Evolutionary conservation across 345 rosid genomes (phyloP).

Genomic region (Eucalyptus tenuipes): DNA sequence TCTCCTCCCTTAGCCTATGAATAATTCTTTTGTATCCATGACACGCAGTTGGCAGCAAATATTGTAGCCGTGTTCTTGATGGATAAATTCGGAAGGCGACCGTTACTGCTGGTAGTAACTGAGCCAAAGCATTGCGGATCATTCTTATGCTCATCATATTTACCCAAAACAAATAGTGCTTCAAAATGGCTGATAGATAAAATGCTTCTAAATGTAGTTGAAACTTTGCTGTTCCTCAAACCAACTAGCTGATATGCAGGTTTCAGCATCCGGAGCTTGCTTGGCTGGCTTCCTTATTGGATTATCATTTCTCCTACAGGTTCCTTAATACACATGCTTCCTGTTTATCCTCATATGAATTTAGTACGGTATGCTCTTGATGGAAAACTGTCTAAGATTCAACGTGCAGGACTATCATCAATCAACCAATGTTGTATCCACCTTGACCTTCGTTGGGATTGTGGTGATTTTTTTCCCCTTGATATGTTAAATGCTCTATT

Average conservation of each 20-base stretch:
- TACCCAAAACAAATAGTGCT: background rate
- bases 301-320: conserved; percentile 39
- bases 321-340: background rate
- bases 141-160: background rate
- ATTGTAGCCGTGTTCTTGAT: conserved; percentile 6
- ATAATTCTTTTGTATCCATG: background rate
- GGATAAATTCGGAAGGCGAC: conserved; percentile 13
- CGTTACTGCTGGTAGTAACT: conserved; percentile 7
- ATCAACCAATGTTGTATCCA: background rate
- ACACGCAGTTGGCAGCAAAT: background rate
- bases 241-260: conserved; percentile 4
- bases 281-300: conserved; percentile 20
- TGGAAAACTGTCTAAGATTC: background rate
- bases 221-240: background rate
- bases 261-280: conserved; percentile 23
- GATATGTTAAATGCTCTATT: background rate
- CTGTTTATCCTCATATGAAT: background rate
- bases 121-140: background rate
- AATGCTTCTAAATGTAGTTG: background rate
- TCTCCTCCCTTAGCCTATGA: background rate
- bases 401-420: background rate
- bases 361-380: background rate
- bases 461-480: conserved; percentile 10
- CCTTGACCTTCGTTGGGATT: conserved; percentile 13
- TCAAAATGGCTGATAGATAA: background rate